Base-by-base conservation (phyloP, 305 asterid species). In the Fraxinus ornus region DNA sequence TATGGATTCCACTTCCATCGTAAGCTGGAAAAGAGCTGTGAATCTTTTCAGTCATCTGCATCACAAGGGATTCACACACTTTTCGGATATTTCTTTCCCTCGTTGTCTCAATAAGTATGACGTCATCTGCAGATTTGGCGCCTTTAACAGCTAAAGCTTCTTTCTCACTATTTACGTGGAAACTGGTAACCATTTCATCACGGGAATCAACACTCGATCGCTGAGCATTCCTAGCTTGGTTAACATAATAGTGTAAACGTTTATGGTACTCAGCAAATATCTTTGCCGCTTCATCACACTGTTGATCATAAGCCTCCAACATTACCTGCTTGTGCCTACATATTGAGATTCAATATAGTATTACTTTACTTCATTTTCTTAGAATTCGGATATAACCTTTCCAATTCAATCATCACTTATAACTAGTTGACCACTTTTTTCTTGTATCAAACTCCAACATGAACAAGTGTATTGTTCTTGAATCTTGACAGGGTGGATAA, bases 211-310 rank as follows among this genome's bases (percentile, higher is more conserved):
- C 83, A 52, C 87, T 90, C 75, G 92, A 92, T 84, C 91, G 87
- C 87, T 86, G 93, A 79, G 93, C 90, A 82, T 94, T 92, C 88
- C 93, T 91, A 82, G 97, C 98, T 90, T 93, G 94, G 85, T 86
- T 92, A 28, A 94, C 94, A 90, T 94, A 94, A 84, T 85, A 73
- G 26, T 89, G 86, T 17, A 96, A 89, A 64, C 97, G 95, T 84
- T 94, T 96, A 90, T 96, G 99, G 84, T 94, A 96, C 90, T 93
- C 99, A 0, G 95, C 90, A 91, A 93, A 96, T 85, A 96, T 91
- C 86, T 91, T 96, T 41, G 98, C 94, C 22, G 75, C 98, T 88
- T 96, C 99, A 82, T 93, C 94, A 85, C 98, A 89, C 78, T 93
- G 99, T 83, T 91, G 97, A 83, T 94, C 98, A 90, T 91, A 93